Conservation (phyloP, 2,329 filamentous ascomycete species). For the Phialemoniopsis sp. region DNA sequence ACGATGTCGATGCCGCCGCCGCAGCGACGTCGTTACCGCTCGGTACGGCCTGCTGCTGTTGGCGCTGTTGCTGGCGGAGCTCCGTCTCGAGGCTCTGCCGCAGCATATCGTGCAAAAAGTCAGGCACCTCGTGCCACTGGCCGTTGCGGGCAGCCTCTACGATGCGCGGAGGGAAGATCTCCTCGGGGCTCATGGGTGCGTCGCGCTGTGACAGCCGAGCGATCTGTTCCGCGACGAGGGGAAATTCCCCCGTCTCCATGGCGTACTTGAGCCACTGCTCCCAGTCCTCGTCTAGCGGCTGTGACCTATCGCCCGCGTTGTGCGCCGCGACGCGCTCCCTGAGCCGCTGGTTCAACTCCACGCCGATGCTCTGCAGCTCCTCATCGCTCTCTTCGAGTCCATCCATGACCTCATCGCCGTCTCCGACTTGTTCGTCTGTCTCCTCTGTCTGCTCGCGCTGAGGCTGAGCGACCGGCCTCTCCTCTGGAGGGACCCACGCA, state of each 20-base stretch:
- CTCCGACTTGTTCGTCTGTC: constrained; percentile 11
- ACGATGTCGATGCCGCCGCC: constrained; percentile 2
- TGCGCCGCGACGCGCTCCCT: constrained; percentile 59
- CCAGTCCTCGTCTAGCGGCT: constrained; percentile 66
- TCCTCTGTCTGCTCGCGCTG: constrained; percentile 4
- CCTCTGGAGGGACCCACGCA: constrained; percentile 52
- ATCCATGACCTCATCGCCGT: constrained; percentile 26
- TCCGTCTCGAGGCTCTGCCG: constrained; percentile 40
- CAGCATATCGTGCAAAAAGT: constrained; percentile 48
- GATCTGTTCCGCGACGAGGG: constrained; percentile 41
- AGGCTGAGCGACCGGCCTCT: constrained; percentile 16
- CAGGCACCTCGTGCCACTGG: constrained; percentile 55
- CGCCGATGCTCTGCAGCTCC: constrained; percentile 54
- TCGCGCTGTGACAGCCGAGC: constrained; percentile 27
- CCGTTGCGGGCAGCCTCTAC: constrained; percentile 51
- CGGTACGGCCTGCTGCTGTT: no score
- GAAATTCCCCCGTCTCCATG: constrained; percentile 57
- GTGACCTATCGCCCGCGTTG: constrained; percentile 53
- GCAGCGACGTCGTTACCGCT: no score
- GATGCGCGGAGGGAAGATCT: constrained; percentile 45
- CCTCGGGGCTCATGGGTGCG: constrained; percentile 16
- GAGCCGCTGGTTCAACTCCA: constrained; percentile 60
- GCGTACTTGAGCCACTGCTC: constrained; percentile 72
- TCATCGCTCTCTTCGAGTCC: constrained; percentile 50
- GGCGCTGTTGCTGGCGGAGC: constrained; percentile 10